Evolutionary conservation across 345 rosid species (phyloP), one percentile per base, ranked within the genome.

Genomic region (Citrus inodora): DNA sequence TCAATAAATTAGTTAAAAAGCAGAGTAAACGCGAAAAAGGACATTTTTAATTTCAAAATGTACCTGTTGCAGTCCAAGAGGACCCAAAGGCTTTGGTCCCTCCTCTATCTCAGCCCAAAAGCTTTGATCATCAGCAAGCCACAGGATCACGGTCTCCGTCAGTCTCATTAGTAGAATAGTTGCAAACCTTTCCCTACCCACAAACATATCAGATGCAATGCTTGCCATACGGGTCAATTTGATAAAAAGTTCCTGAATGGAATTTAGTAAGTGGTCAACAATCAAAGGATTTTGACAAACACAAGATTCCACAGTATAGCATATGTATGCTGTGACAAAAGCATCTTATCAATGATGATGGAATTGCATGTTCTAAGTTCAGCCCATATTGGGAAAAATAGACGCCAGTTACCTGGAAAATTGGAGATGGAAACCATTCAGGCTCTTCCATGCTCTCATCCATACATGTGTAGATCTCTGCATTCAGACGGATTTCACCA

Each of bases 71-170:
- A 95, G 91, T 81, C 96, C 98, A 59, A 87, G 81, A 19, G 97
- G 90, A 51, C 98, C 98, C 64, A 95, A 79, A 62, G 97, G 90
- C 82, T 83, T 92, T 0, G 80, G 81, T 67, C 92, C 96, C 58
- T 83, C 83, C 82, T 93, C 96, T 63, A 93, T 86, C 79, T 93
- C 97, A 83, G 88, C 92, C 99, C 99, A 95, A 63, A 95, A 95
- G 72, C 70, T 82, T 80, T 91, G 93, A 82, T 95, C 99, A 82
- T 95, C 93, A 21, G 98, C 93, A 32, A 93, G 93, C 98, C 98
- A 95, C 72, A 95, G 87, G 74, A 95, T 90, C 82, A 95, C 95
- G 0, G 99, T 90, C 83, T 95, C 99, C 2, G 91, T 92, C 40
- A 93, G 85, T 81, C 98, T 90, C 98, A 95, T 92, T 80, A 95